These are phyloP conservation scores for Mariannaea elegans DNA, from an alignment of 2,329 filamentous ascomycete genomes.

Conservation along the genomic window DNA sequence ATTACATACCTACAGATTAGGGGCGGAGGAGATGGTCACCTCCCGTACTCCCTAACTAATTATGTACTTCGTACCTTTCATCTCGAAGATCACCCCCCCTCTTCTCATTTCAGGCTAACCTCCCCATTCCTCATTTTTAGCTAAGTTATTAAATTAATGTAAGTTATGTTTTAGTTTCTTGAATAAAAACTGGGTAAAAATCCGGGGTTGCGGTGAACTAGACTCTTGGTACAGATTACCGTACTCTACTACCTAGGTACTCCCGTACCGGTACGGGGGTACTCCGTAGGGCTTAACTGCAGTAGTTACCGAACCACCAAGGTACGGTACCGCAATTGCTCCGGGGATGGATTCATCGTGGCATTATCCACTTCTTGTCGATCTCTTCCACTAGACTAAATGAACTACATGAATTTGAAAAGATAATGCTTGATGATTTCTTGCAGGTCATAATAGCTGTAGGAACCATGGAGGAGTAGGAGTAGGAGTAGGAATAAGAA, in stretches of 20 bases:
- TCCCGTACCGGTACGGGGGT: no score
- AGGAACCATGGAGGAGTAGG: no score
- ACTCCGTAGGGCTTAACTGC: no score
- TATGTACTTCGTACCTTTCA: no score
- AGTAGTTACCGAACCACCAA: no score
- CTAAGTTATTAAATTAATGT: neutral
- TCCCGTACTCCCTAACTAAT: no score
- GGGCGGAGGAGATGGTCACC: neutral
- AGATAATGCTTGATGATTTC: neutral
- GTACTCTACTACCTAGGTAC: no score
- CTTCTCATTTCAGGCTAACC: constrained; percentile 8
- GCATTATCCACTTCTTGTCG: neutral
- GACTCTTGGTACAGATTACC: neutral
- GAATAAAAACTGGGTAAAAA: neutral
- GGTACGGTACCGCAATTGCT: no score
- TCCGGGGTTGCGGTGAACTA: constrained; percentile 14
- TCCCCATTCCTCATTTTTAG: neutral
- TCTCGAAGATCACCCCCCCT: neutral
- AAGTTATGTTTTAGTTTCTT: neutral
- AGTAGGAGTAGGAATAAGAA: no score
- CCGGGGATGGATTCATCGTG: neutral
- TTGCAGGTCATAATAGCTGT: neutral
- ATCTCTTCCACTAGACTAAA: neutral
- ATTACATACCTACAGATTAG: no score
- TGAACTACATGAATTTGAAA: neutral